Evolutionary conservation across 345 rosid species (phyloP), one percentile per base, ranked within the genome.

Genomic region (Eutrema japonicum): DNA sequence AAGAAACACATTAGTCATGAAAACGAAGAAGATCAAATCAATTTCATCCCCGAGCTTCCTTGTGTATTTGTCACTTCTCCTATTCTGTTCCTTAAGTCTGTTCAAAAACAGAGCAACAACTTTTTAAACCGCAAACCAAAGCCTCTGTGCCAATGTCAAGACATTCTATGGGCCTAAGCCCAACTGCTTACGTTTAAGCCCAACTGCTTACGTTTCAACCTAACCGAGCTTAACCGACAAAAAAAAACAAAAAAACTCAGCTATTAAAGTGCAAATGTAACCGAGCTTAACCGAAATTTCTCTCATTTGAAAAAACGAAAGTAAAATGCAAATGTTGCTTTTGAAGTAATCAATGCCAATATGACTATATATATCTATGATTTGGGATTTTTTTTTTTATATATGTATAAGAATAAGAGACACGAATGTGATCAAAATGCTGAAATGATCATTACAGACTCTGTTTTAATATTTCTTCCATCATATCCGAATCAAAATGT

Each of bases 391-490:
- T 26, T 9, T 26, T 47, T 10, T 66, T 4, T 69, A 56, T 26
- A 3, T 46, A 30, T 48, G 30, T 69, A 42, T 13, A 46, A 36
- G 65, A 70, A 12, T 13, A 46, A 36, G 65, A 70, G 22, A 38
- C 3, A 29, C 0, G 10, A 40, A 70, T 48, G 49, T 47, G 50
- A 62, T 13, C 51, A 37, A 33, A 43, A 62, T 10, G 60, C 49
- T 60, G 10, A 29, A 49, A 30, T 50, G 50, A 71, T 52, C 45
- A 63, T 51, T 4, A 72, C 36, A 73, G 32, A 73, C n/a, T 55
- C 38, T 73, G 43, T 64, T 61, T 41, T 2, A 46, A 36, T 11
- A 58, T 52, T 14, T 54, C 65, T 51, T 68, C 60, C 35, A 33
- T 8, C 36, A 32, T 40, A 42, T 67, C 38, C 56, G 41, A 75